Base-by-base conservation (phyloP, 495 filamentous ascomycete genomes). In the Mycothermus thermophilus region DNA sequence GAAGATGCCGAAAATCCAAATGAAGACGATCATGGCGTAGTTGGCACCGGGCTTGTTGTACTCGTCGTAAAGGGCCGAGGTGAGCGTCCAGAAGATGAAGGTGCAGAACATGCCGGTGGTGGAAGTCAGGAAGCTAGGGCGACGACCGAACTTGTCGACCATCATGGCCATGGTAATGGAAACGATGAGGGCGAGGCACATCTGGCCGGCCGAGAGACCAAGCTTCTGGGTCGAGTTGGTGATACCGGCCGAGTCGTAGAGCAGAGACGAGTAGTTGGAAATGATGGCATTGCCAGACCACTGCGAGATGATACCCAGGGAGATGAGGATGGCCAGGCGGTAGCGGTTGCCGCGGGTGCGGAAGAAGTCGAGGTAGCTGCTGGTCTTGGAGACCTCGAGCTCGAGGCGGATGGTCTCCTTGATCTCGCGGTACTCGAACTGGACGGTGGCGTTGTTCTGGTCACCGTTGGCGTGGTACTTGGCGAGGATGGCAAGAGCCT, bases 251-350 rank as follows among this genome's bases (percentile, higher is more conserved):
- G 60, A 65, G 27, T 64, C 49, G 40, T 79, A 72, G 44, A 81
- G 66, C 31, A 58, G 57, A 27, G 55, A 60, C 29, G 72, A 57
- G 47, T 77, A 81, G 60, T 80, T 79, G 30, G 68, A 72, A 46
- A 79, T 69, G 25, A 77, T 66, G 36, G 67, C 69, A 44, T 81
- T 80, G 33, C 78, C 78, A 32, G 70, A 74, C 63, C 71, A 80
- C 61, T 83, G 79, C 7, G 72, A 73, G 57, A 77, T 71, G 46
- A 76, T 45, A 44, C 75, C 75, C 20, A 77, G 58, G 14, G 67
- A 67, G 24, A 76, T 52, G 21, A 75, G 64, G 17, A 82, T 54
- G 25, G 53, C 35, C 4, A 80, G 47, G 17, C 77, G 67, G 46
- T 75, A 75, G 6, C 74, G 68, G 59, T 83, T 85, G 38, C 79